Evolutionary conservation across 352 stramenopile genomes (phyloP), one percentile per base, ranked within the genome.

Genomic region (Phytophthora niederhauseri): DNA sequence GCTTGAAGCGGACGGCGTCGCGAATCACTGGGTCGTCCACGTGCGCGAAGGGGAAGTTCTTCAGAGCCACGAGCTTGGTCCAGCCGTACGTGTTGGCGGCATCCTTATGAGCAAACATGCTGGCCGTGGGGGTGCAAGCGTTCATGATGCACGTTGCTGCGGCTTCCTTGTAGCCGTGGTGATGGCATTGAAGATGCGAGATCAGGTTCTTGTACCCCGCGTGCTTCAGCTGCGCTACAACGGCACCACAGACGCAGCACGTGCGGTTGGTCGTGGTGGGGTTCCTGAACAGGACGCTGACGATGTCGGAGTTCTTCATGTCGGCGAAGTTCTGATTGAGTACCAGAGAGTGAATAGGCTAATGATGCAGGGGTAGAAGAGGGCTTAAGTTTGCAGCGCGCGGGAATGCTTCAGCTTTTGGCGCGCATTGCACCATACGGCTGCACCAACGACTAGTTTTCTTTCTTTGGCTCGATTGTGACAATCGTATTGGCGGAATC

Each of bases 21-120:
- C 36, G 22, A 41, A 66, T 60, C 3, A 55, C 6, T 2, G 49
- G 22, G 17, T 59, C 59, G 4, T 66, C 59, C 1, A 66, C 34
- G 24, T 57, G 48, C 1, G 20, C 9, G 31, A 65, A 57, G 1
- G 58, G 48, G 12, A 65, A 53, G 20, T 57, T 65, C 17, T 65
- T 65, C 11, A 52, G n/a, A 11, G 34, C 46, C 17, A 59, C 36
- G 3, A 66, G 34, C 9, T 58, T 59, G 1, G 9, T 14, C 59
- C 59, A 66, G 11, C 59, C 49, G 59, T 54, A 58, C 6, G 59
- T 59, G 26, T 59, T 46, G 6, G 48, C 49, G 17, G 36, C 34
- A 19, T 56, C 28, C 46, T 64, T 64, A 15, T 48, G 38, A n/a
- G 15, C 15, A 19, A 65, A 57, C 58, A 65, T 57, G 30, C 3